Percentiles rank a stretch among this genome's conserved stretches.
Conservation (phyloP, 208 protist species). For the Trypanosoma scelopori region DNA sequence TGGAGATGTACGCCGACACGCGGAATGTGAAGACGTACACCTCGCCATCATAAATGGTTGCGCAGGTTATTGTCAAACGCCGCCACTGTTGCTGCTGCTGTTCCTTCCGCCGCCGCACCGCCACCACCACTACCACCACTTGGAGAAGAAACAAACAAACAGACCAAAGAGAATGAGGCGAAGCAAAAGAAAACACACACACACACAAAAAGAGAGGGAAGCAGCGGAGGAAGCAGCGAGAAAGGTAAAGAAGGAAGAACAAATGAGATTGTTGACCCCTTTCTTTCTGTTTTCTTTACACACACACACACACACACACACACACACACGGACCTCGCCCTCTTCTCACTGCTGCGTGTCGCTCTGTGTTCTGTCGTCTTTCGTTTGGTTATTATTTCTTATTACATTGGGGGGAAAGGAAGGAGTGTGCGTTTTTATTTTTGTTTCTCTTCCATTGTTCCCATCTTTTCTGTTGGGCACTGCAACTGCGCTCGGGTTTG, state of each 20-base stretch:
- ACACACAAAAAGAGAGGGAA: too few relatives aligned
- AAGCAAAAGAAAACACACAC: constrained; percentile 3
- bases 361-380: neutral
- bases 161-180: neutral
- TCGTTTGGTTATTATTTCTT: too few relatives aligned
- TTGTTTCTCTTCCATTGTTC: neutral
- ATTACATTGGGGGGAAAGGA: neutral
- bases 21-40: neutral
- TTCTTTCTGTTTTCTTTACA: constrained; percentile 17
- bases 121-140: neutral
- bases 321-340: too few relatives aligned
- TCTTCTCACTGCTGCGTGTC: neutral
- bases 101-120: neutral
- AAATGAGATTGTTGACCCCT: neutral
- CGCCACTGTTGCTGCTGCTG: too few relatives aligned
- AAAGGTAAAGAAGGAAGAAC: neutral
- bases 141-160: constrained; percentile 1
- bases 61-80: neutral
- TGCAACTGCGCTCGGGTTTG: too few relatives aligned
- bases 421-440: too few relatives aligned
- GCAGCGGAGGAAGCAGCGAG: too few relatives aligned
- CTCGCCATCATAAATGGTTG: neutral
- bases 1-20: constrained; percentile 69
- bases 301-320: too few relatives aligned
- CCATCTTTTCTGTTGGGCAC: too few relatives aligned